Percentiles rank a stretch among this genome's conserved stretches.
phyloP scores from a whole-genome alignment of 2,329 filamentous ascomycete genomes.

The Claviceps arundinis region DNA sequence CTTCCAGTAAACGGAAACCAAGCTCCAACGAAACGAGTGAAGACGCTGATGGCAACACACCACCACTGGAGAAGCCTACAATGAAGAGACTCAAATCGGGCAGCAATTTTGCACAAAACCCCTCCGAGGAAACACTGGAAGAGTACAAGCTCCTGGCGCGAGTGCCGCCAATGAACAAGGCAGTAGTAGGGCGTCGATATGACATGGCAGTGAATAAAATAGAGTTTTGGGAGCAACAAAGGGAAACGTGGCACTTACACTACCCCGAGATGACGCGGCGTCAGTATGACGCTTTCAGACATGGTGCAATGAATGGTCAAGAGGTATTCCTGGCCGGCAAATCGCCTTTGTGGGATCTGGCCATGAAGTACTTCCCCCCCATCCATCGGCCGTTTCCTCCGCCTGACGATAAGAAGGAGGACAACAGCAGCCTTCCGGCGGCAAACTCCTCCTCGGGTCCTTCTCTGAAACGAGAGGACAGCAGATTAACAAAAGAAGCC shows the following conservation, averaged over 20 bases:
- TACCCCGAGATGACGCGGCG: slow-evolving; percentile 52
- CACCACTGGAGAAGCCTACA: slow-evolving; percentile 27
- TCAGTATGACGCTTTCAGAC: slow-evolving; percentile 41
- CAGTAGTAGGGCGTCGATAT: slow-evolving; percentile 41
- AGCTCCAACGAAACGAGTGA: slow-evolving; percentile 35
- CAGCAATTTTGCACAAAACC: slow-evolving; percentile 21
- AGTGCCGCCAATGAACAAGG: slow-evolving; percentile 35
- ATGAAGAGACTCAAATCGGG: slow-evolving; percentile 45
- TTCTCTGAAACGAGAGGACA: slow-evolving; percentile 14
- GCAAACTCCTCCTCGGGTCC: background rate
- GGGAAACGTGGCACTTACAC: slow-evolving; percentile 43
- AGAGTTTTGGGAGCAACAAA: slow-evolving; percentile 44
- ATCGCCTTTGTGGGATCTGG: slow-evolving; percentile 39
- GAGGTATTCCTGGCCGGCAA: slow-evolving; percentile 42
- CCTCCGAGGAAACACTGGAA: slow-evolving; percentile 22
- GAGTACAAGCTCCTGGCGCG: slow-evolving; percentile 34
- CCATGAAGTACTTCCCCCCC: slow-evolving; percentile 46
- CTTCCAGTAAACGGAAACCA: slow-evolving; percentile 43
- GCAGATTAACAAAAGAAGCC: slow-evolving; percentile 13
- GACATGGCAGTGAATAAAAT: slow-evolving; percentile 43
- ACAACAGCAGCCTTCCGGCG: background rate
- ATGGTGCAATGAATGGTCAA: slow-evolving; percentile 34
- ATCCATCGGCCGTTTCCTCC: slow-evolving; percentile 9
- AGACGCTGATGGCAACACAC: slow-evolving; percentile 29
- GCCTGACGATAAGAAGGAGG: too few relatives aligned